These are phyloP conservation scores for Polyporus arcularius DNA, from an alignment of 768 basidiomycete species.

Conservation along the genomic window DNA sequence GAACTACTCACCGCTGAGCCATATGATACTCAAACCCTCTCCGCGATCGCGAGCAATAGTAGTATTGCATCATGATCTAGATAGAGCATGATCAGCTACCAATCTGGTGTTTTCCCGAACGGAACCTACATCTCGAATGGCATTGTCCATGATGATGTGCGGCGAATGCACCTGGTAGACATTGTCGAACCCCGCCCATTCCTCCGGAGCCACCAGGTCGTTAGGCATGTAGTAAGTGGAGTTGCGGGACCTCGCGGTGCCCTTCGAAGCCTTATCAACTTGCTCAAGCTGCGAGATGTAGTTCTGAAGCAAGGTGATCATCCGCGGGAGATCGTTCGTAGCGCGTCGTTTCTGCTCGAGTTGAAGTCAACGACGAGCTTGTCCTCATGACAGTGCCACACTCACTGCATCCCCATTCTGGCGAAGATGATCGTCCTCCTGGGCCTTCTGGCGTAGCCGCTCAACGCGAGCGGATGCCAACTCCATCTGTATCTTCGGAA, in stretches of 20 bases:
- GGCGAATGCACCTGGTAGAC: conserved; percentile 92
- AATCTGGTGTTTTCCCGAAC: neutral
- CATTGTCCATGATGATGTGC: conserved; percentile 73
- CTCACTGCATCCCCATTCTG: neutral
- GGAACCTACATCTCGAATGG: conserved; percentile 72
- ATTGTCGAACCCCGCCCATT: conserved; percentile 84
- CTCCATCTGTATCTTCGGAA: conserved; percentile 62
- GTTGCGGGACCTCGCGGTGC: conserved; percentile 6
- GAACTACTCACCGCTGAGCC: conserved; percentile 68
- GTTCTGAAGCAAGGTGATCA: conserved; percentile 59
- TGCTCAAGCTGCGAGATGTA: conserved; percentile 58
- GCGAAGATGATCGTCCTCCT: neutral
- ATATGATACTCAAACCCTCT: conserved; percentile 86
- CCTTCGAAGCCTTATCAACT: conserved; percentile 42
- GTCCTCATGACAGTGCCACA: neutral
- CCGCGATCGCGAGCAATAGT: conserved; percentile 75
- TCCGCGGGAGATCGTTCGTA: conserved; percentile 38
- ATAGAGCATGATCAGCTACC: conserved; percentile 6
- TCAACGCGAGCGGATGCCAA: conserved; percentile 57
- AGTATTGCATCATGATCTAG: conserved; percentile 87
- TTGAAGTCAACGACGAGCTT: too few relatives aligned
- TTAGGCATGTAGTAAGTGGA: conserved; percentile 64
- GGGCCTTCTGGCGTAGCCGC: conserved; percentile 41
- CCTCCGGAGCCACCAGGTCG: conserved; percentile 64
- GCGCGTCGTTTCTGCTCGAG: neutral